phyloP scores from a whole-genome alignment of 495 filamentous ascomycete genomes.

The Sordaria brevicollis region DNA sequence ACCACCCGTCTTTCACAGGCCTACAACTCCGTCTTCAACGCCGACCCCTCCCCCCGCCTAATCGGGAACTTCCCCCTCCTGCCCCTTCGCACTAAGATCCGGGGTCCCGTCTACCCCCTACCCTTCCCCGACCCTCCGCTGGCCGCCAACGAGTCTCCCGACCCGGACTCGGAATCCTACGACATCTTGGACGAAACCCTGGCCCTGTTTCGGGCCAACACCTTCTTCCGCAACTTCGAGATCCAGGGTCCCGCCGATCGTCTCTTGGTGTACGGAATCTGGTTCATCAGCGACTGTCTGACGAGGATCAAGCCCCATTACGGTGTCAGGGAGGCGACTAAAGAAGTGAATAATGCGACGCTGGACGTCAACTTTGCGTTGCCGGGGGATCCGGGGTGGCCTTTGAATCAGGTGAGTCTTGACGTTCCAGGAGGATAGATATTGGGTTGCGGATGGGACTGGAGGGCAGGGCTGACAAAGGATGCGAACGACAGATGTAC shows the following conservation, averaged over 20 bases:
- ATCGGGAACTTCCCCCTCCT: constrained; percentile 90
- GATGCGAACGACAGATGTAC: constrained; percentile 50
- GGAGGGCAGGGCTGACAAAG: background rate
- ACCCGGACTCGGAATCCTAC: constrained; percentile 79
- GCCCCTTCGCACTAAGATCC: constrained; percentile 83
- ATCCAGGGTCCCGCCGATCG: constrained; percentile 95
- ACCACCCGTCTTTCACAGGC: constrained; percentile 44
- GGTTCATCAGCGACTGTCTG: constrained; percentile 84
- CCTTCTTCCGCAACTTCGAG: constrained; percentile 98
- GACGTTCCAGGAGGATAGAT: background rate
- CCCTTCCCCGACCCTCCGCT: constrained; percentile 49
- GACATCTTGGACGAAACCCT: constrained; percentile 92
- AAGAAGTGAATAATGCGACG: constrained; percentile 50
- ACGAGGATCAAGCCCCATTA: constrained; percentile 64
- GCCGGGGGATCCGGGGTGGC: constrained; percentile 88
- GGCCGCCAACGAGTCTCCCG: constrained; percentile 57
- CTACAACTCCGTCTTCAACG: constrained; percentile 90
- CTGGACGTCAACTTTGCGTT: constrained; percentile 84
- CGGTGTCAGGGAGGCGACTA: constrained; percentile 39
- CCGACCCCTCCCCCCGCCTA: constrained; percentile 44
- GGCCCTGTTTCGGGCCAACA: constrained; percentile 91
- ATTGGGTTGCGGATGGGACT: too few relatives aligned
- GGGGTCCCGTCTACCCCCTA: constrained; percentile 83
- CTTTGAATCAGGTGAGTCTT: constrained; percentile 65
- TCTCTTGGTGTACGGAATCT: constrained; percentile 89